Base-by-base conservation (phyloP, 2,329 filamentous ascomycete species). In the Bipolaris cookei region DNA sequence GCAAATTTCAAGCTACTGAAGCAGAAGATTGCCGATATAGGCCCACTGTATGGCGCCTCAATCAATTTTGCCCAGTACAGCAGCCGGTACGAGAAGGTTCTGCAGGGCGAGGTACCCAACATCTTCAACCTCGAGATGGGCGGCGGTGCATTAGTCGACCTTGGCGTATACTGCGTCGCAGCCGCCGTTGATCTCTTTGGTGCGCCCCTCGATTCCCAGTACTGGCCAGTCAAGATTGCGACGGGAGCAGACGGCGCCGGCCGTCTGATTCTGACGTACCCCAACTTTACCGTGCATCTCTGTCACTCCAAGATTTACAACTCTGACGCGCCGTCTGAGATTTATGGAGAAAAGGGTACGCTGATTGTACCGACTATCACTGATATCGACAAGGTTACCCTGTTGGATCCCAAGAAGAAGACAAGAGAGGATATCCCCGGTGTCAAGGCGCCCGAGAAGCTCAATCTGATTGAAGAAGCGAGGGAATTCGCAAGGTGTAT, bases 181-280 rank as follows among this genome's bases (percentile, higher is more conserved):
- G 79, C 80, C 6, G 80, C 80, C 6, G 68, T 82, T 1, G 79
- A 78, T 1, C 74, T 83, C 20, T 83, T 82, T 62, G 80, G 80
- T 42, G 68, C 69, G 14, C 81, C 81, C 4, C 71, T 71, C 30
- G 62, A 71, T 7, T 70, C 76, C 16, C 69, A 68, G 11, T 83
- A 82, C 66, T 74, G 70, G 20, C 80, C 80, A 2, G 74, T 76
- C 42, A 78, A 78, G 47, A 73, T 80, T 50, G 47, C 56, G 6
- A 81, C 80, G 1, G 81, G 80, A 3, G 79, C 79, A 2, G 81
- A 82, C 49, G 80, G 77, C 7, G 80, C 77, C 13, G 81, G 81
- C 1, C 72, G 76, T 6, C 69, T 81, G 5, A 64, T 79, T 10
- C 68, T 83, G 28, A 68, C 75, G 6, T 83, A 83, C 59, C 75